Percentiles rank a stretch among this genome's conserved stretches.
These are phyloP conservation scores for Claviceps digitariae DNA, from an alignment of 2,329 filamentous ascomycete species.

Conservation along the genomic window DNA sequence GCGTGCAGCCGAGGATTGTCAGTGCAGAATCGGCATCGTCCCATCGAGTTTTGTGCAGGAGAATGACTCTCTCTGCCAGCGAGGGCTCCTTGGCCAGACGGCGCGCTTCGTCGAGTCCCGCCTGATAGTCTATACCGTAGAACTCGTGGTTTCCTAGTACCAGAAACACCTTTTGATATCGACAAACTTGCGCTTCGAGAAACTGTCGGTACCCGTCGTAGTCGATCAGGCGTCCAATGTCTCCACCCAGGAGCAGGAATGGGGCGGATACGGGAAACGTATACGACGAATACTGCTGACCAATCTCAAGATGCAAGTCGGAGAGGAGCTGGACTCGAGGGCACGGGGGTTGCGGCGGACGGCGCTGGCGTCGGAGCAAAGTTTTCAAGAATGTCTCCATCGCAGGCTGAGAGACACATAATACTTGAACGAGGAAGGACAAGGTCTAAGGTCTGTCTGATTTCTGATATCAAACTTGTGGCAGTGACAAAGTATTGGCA, in stretches of 20 bases:
- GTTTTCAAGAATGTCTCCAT: constrained; percentile 4
- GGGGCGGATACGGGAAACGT: constrained; percentile 26
- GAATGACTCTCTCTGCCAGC: constrained; percentile 23
- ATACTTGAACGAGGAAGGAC: no score
- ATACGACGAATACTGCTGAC: constrained; percentile 28
- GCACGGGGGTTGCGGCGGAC: neutral
- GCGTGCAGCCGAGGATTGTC: constrained; percentile 43
- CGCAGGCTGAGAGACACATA: neutral
- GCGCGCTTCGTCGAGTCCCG: constrained; percentile 23
- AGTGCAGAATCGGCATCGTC: constrained; percentile 26
- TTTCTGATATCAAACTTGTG: no score
- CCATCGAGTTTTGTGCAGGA: constrained; percentile 30
- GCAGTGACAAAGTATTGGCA: no score
- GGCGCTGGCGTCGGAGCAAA: neutral
- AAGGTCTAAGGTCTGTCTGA: no score
- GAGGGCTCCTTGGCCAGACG: constrained; percentile 24
- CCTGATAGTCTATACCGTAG: constrained; percentile 27
- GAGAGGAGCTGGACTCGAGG: constrained; percentile 24
- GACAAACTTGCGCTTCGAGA: constrained; percentile 24
- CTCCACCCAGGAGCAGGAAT: constrained; percentile 33
- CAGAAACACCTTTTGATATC: constrained; percentile 30
- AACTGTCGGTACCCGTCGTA: constrained; percentile 31
- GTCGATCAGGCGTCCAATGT: constrained; percentile 35
- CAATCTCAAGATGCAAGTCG: constrained; percentile 36
- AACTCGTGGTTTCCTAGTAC: constrained; percentile 43